Evolutionary conservation across 2,329 filamentous ascomycete species (phyloP), one percentile per base, ranked within the genome.

Genomic region (Penicillium sp.): DNA sequence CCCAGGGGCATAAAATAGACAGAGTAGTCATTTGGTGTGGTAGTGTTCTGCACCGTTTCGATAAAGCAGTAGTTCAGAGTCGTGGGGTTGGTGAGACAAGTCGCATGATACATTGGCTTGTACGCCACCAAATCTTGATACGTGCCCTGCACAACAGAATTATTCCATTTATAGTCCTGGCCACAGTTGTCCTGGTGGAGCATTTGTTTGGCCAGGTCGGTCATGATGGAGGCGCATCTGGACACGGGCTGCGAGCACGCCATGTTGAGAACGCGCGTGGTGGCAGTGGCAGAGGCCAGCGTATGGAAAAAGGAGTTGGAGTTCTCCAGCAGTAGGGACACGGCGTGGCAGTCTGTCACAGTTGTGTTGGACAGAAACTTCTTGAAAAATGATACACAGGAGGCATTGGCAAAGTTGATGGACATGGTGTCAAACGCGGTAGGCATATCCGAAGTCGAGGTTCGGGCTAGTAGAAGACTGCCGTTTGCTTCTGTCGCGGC

Each of bases 1-100:
- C 93, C 93, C 45, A 95, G 77, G 0, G 90, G 87, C 3, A 97
- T 74, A 60, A 86, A 91, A 71, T 96, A 98, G 28, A 93, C 77
- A 62, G 90, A 91, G 27, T 81, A 78, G 64, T 93, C 85, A 26
- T 82, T 80, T 0, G 86, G 75, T 7, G 80, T 84, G 18, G 80
- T 79, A 5, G 73, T 65, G 69, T 95, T 95, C 39, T 86, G 89
- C 50, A 90, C 82, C 40, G 91, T 89, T 57, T 87, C 85, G 55
- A 87, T 87, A 66, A 89, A 96, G 72, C 79, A 75, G 74, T 91
- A 96, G 55, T 82, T 78, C 41, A 76, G 76, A 1, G 82, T 82
- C 0, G 74, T 69, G 0, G 80, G 75, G 62, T 87, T 80, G 50
- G 81, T 82, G 16, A 95, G 77, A 64, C 93, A 98, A 6, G 85